Conservation (phyloP, 75 land plant species). For the Sequoia sempervirens region DNA sequence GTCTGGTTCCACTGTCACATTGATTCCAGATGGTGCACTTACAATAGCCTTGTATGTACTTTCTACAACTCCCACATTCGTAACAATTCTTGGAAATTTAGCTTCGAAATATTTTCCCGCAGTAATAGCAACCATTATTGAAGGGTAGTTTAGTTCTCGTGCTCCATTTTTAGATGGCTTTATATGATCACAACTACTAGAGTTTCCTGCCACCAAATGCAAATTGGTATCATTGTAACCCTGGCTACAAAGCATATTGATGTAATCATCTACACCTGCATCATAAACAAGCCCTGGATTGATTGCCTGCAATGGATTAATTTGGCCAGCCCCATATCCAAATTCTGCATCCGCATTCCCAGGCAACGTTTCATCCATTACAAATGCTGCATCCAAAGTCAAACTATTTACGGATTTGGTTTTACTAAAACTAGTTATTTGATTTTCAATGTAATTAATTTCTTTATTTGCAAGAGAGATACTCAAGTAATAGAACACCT, state of each 20-base stretch:
- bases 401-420: too few relatives aligned
- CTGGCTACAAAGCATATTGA: conserved; percentile 18
- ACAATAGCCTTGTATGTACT: conserved; percentile 28
- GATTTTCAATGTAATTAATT: not conserved
- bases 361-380: not conserved
- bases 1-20: conserved; percentile 37
- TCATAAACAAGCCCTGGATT: conserved; percentile 21
- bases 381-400: not conserved
- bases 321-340: conserved; percentile 12
- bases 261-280: conserved; percentile 5
- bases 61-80: conserved; percentile 51
- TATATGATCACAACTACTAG: conserved; percentile 1
- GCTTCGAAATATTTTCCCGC: not conserved
- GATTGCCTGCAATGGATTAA: conserved; percentile 10
- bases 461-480: not conserved
- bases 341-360: not conserved
- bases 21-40: conserved; percentile 32
- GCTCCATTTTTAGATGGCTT: not conserved
- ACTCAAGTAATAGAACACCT: conserved; percentile 4
- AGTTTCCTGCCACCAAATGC: conserved; percentile 25
- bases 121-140: conserved; percentile 15
- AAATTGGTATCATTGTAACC: conserved; percentile 26
- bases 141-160: conserved; percentile 35
- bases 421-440: not conserved
- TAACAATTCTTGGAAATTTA: conserved; percentile 39